These are phyloP conservation scores for Lactarius quietus DNA, from an alignment of 768 basidiomycete species.

Conservation along the genomic window DNA sequence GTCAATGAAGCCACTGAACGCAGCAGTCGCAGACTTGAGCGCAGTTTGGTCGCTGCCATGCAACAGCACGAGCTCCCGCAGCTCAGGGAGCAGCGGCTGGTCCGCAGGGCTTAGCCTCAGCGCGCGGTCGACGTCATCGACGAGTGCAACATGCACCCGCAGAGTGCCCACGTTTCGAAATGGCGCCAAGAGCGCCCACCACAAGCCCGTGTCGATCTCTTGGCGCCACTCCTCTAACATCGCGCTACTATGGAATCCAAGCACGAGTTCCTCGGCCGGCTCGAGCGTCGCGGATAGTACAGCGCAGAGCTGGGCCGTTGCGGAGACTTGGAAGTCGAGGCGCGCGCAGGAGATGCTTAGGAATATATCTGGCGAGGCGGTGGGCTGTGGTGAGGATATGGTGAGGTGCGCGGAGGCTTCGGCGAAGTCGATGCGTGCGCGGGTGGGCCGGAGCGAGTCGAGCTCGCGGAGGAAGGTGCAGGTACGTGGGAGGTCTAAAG, in stretches of 20 bases:
- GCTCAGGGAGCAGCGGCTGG: background rate
- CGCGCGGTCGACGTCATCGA: background rate
- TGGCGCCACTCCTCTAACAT: slow-evolving; percentile 2
- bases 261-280: slow-evolving; percentile 9
- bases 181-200: slow-evolving; percentile 1
- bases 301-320: slow-evolving; percentile 7
- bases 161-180: slow-evolving; percentile 2
- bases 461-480: background rate
- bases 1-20: background rate
- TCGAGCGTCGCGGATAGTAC: background rate
- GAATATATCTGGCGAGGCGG: slow-evolving; percentile 2
- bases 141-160: slow-evolving; percentile 12
- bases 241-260: slow-evolving; percentile 2
- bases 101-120: background rate
- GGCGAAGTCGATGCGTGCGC: slow-evolving; percentile 10
- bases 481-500: slow-evolving; percentile 3
- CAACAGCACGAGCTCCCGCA: slow-evolving; percentile 10
- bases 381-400: background rate
- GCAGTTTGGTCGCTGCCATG: slow-evolving; percentile 2
- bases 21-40: background rate
- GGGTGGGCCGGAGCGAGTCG: background rate
- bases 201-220: slow-evolving; percentile 6
- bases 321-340: slow-evolving; percentile 18
- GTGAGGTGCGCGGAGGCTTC: background rate
- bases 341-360: slow-evolving; percentile 3